These are phyloP conservation scores for Kodamaea suecica DNA, from an alignment of 1,139 yeast genomes.

Conservation along the genomic window DNA sequence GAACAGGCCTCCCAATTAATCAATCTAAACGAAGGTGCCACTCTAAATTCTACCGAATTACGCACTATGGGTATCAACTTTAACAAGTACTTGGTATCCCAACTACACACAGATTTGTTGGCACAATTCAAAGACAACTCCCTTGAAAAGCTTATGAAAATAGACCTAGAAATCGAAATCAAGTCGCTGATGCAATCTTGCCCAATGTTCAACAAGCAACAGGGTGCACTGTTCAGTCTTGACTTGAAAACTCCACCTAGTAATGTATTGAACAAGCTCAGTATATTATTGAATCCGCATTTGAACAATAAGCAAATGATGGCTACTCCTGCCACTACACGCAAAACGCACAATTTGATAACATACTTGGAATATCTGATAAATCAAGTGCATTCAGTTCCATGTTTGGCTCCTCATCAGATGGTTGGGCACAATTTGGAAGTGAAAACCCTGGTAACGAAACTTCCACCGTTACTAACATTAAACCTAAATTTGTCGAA, in stretches of 20 bases:
- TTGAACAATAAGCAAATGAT: constrained; percentile 7
- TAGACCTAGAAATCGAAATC: constrained; percentile 42
- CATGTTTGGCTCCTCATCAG: constrained; percentile 17
- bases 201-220: constrained; percentile 28
- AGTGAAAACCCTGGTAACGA: constrained; percentile 44
- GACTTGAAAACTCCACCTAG: constrained; percentile 37
- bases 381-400: constrained; percentile 17
- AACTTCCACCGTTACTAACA: constrained; percentile 65
- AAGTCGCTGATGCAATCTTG: constrained; percentile 37
- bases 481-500: constrained; percentile 55
- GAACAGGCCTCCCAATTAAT: constrained; percentile 38
- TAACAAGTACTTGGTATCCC: constrained; percentile 48
- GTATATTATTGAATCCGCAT: constrained; percentile 22
- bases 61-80: constrained; percentile 51
- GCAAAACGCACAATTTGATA: constrained; percentile 20
- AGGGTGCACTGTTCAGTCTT: constrained; percentile 32
- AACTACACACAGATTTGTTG: constrained; percentile 49
- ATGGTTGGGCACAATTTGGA: constrained; percentile 48
- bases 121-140: constrained; percentile 23
- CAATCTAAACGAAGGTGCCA: constrained; percentile 46
- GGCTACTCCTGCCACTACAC: constrained; percentile 16
- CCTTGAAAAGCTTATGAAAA: constrained; percentile 22
- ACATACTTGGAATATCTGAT: constrained; percentile 23
- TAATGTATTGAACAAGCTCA: constrained; percentile 24
- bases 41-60: constrained; percentile 32